Percentiles rank a stretch among this genome's conserved stretches.
phyloP scores from a whole-genome alignment of 805 yeast species.

The Vanderwaltozyma verrucispora region DNA sequence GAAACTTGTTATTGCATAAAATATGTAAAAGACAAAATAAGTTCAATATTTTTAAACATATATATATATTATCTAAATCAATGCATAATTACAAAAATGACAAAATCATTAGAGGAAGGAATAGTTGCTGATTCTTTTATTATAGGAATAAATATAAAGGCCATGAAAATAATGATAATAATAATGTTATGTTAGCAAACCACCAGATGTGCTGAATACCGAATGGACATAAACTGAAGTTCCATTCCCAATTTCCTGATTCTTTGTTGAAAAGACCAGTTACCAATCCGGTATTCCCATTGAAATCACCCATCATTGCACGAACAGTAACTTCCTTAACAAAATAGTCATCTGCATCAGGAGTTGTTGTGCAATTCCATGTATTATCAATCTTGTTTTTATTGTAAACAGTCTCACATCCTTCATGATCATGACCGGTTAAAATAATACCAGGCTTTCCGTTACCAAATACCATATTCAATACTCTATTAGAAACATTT shows the following conservation, averaged over 20 bases:
- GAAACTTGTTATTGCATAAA: too few relatives aligned
- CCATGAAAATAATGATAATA: constrained; percentile 32
- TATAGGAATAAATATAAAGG: constrained; percentile 15
- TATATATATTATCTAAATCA: too few relatives aligned
- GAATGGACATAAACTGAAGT: constrained; percentile 72
- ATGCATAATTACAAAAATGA: too few relatives aligned
- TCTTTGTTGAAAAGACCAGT: constrained; percentile 55
- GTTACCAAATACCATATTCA: constrained; percentile 61
- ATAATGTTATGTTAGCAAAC: constrained; percentile 55
- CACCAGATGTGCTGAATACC: constrained; percentile 92
- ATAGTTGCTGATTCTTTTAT: too few relatives aligned
- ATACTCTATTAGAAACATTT: constrained; percentile 54
- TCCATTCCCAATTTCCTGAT: constrained; percentile 48
- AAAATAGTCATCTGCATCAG: constrained; percentile 14
- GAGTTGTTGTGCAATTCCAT: constrained; percentile 38
- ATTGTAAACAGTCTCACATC: constrained; percentile 68
- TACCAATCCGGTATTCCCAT: constrained; percentile 79
- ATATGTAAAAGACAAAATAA: too few relatives aligned
- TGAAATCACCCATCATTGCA: constrained; percentile 93
- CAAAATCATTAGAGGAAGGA: too few relatives aligned
- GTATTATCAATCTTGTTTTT: constrained; percentile 30
- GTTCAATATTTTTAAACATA: too few relatives aligned
- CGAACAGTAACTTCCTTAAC: constrained; percentile 76
- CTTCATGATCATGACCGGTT: constrained; percentile 96
- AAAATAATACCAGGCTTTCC: constrained; percentile 66